A percentile compares a stretch with the other conserved stretches of the same genome.
These are phyloP conservation scores for Fennellomyces sp. DNA, from an alignment of 371 early-diverging fungal species.

Conservation along the genomic window DNA sequence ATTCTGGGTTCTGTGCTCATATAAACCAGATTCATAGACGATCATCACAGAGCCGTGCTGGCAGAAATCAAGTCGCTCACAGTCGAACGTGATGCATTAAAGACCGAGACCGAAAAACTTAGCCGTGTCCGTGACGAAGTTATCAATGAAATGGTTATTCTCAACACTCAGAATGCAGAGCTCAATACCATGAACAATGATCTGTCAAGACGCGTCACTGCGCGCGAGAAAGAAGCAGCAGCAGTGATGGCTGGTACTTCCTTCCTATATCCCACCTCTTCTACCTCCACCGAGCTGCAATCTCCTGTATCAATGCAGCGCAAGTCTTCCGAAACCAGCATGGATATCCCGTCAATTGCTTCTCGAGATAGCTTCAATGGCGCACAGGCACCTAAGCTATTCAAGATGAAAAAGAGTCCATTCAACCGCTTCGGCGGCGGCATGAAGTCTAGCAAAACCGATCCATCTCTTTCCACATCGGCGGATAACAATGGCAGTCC, in stretches of 20 bases:
- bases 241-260: constrained; percentile 28
- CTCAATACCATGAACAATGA: constrained; percentile 59
- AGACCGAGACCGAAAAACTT: constrained; percentile 28
- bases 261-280: constrained; percentile 14
- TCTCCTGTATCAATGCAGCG: constrained; percentile 10
- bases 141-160: constrained; percentile 54
- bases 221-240: constrained; percentile 32
- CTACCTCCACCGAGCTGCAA: constrained; percentile 11
- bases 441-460: constrained; percentile 8
- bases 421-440: constrained; percentile 43
- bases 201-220: constrained; percentile 45
- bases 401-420: constrained; percentile 42
- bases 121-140: constrained; percentile 37
- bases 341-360: constrained; percentile 17
- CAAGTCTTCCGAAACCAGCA: constrained; percentile 3
- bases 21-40: neutral
- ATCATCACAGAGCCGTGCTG: constrained; percentile 22
- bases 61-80: constrained; percentile 35
- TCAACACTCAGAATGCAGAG: constrained; percentile 58
- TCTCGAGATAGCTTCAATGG: constrained; percentile 33
- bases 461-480: neutral
- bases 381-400: constrained; percentile 34
- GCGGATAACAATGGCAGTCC: neutral
- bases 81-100: constrained; percentile 29
- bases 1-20: neutral